Percentiles rank a stretch among this genome's conserved stretches.
Evolutionary conservation across 2,329 filamentous ascomycete species (phyloP).

Genomic region (Ascochyta pisi): DNA sequence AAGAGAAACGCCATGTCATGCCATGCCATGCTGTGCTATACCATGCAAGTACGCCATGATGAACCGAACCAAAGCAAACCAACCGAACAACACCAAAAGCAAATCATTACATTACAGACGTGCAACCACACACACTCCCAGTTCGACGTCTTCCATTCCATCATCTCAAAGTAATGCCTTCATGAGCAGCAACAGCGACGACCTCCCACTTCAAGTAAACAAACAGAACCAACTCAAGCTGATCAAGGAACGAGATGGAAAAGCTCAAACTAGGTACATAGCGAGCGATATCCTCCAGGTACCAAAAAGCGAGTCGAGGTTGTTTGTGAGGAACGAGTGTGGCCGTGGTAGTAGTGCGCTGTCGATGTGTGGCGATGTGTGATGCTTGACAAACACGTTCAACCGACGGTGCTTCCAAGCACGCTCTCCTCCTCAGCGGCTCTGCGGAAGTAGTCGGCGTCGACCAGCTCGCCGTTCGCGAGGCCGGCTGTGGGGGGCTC

Average conservation of each 20-base stretch:
- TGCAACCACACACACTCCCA: background rate
- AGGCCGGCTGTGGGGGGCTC: conserved; percentile 45
- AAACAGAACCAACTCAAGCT: conserved; percentile 11
- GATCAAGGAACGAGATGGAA: too few species aligned
- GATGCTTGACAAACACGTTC: background rate
- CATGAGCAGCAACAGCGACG: background rate
- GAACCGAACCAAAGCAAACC: too few species aligned
- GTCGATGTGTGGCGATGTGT: too few species aligned
- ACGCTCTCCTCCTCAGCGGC: conserved; percentile 48
- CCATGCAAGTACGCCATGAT: too few species aligned
- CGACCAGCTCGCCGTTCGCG: conserved; percentile 27
- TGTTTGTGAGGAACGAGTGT: too few species aligned
- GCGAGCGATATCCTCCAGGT: background rate
- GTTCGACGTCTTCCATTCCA: too few species aligned
- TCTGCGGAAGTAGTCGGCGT: conserved; percentile 48
- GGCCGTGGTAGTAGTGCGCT: too few species aligned
- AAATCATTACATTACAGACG: background rate
- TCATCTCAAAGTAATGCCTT: too few species aligned
- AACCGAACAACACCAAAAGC: background rate
- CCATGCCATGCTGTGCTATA: too few species aligned
- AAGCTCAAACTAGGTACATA: conserved; percentile 4
- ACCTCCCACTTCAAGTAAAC: too few species aligned
- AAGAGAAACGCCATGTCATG: too few species aligned
- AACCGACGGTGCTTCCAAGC: conserved; percentile 47
- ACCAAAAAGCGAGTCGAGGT: conserved; percentile 9